Conservation (phyloP, 1,284 basidiomycete genomes). For the Malassezia vespertilionis region DNA sequence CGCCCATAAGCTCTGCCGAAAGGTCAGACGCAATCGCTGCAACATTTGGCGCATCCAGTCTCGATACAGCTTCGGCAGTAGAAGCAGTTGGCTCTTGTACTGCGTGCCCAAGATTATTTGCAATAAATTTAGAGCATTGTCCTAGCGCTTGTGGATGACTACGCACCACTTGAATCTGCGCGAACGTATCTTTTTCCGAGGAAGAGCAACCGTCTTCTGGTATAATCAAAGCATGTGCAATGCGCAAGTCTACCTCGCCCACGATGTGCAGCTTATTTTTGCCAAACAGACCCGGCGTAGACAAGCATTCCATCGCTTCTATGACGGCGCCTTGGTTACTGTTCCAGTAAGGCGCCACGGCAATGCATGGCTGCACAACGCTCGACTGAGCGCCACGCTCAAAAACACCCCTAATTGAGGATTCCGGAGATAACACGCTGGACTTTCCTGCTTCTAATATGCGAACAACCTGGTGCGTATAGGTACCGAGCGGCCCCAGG, state of each 20-base stretch:
- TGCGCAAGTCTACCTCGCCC: constrained; percentile 5
- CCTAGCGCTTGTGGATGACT: constrained; percentile 16
- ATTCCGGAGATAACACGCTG: background rate
- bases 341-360: constrained; percentile 8
- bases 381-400: background rate
- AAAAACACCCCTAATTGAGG: constrained; percentile 2
- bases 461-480: constrained; percentile 14
- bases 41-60: background rate
- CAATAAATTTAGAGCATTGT: constrained; percentile 11
- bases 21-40: constrained; percentile 12
- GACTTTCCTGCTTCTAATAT: background rate
- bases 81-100: background rate
- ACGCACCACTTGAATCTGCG: constrained; percentile 3
- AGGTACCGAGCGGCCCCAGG: constrained; percentile 14
- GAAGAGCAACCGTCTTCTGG: background rate
- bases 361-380: constrained; percentile 2
- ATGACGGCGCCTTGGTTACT: constrained; percentile 5
- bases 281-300: background rate
- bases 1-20: constrained; percentile 1
- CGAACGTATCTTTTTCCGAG: background rate
- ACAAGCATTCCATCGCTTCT: constrained; percentile 3
- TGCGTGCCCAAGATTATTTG: constrained; percentile 4
- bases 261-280: background rate
- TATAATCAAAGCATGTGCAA: constrained; percentile 12
- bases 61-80: constrained; percentile 10